These are phyloP conservation scores for Komagataella kurtzmanii DNA, from an alignment of 805 yeast species.

Conservation along the genomic window DNA sequence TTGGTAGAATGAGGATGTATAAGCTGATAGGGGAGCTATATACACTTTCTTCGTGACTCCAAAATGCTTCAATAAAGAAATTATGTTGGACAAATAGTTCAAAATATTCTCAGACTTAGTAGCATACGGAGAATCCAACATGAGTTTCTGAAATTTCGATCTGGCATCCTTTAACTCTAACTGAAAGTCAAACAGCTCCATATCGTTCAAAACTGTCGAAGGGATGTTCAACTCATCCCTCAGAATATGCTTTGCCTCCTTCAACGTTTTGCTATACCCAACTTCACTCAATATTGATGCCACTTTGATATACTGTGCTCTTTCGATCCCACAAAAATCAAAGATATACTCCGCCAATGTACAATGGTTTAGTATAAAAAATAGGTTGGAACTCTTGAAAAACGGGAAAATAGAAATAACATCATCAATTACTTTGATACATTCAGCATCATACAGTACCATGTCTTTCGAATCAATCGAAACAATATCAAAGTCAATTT, in stretches of 20 bases:
- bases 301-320: slow-evolving; percentile 58
- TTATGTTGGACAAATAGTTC: slow-evolving; percentile 45
- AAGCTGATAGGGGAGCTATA: slow-evolving; percentile 74
- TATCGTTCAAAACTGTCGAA: slow-evolving; percentile 69
- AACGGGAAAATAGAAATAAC: slow-evolving; percentile 54
- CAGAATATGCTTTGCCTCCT: slow-evolving; percentile 34
- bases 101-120: slow-evolving; percentile 50
- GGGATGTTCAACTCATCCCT: slow-evolving; percentile 63
- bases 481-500: slow-evolving; percentile 77
- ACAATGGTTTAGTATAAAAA: slow-evolving; percentile 64
- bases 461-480: slow-evolving; percentile 26
- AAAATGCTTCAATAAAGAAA: slow-evolving; percentile 37
- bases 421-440: slow-evolving; percentile 72
- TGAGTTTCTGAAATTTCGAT: slow-evolving; percentile 46
- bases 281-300: slow-evolving; percentile 63
- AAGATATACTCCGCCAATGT: slow-evolving; percentile 65
- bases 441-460: slow-evolving; percentile 73
- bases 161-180: slow-evolving; percentile 55
- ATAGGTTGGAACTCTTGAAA: slow-evolving; percentile 39
- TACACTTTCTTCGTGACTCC: slow-evolving; percentile 46
- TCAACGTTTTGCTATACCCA: slow-evolving; percentile 54
- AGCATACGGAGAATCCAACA: slow-evolving; percentile 62
- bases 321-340: slow-evolving; percentile 71
- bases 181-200: slow-evolving; percentile 68
- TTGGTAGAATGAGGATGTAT: slow-evolving; percentile 65